Percentiles rank a stretch among this genome's conserved stretches.
phyloP scores from a whole-genome alignment of 208 protist species.

The Wallacemonas collosoma region DNA sequence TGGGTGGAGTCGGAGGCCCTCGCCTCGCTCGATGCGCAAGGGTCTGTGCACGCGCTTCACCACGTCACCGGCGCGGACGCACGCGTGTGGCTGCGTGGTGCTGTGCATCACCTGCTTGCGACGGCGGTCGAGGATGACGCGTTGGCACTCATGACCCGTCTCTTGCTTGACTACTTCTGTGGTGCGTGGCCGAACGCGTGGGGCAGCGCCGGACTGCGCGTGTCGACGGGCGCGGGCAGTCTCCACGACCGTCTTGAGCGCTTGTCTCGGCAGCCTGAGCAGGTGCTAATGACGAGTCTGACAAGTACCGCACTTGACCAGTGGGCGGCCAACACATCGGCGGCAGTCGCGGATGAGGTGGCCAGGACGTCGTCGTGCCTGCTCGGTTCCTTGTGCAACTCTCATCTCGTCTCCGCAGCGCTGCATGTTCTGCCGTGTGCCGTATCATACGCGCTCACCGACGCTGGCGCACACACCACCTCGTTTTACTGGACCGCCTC shows the following conservation, averaged over 20 bases:
- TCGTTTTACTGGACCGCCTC: slow-evolving; percentile 4
- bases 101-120: slow-evolving; percentile 50
- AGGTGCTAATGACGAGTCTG: neutral
- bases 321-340: neutral
- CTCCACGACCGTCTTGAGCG: neutral
- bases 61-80: too few species aligned
- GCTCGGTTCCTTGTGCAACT: neutral
- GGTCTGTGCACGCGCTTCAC: too few species aligned
- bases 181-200: neutral
- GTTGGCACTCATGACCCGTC: slow-evolving; percentile 21
- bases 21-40: neutral
- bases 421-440: neutral
- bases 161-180: slow-evolving; percentile 34
- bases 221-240: too few species aligned
- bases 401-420: neutral
- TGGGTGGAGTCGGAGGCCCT: slow-evolving; percentile 12
- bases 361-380: neutral
- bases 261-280: slow-evolving; percentile 1
- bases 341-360: neutral
- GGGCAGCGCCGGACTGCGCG: too few species aligned
- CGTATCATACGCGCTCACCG: neutral
- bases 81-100: slow-evolving; percentile 23
- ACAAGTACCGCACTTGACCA: neutral
- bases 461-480: slow-evolving; percentile 4
- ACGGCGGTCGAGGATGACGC: slow-evolving; percentile 56